Conservation (phyloP, 805 yeast species). For the Komagataella kurtzmanii region DNA sequence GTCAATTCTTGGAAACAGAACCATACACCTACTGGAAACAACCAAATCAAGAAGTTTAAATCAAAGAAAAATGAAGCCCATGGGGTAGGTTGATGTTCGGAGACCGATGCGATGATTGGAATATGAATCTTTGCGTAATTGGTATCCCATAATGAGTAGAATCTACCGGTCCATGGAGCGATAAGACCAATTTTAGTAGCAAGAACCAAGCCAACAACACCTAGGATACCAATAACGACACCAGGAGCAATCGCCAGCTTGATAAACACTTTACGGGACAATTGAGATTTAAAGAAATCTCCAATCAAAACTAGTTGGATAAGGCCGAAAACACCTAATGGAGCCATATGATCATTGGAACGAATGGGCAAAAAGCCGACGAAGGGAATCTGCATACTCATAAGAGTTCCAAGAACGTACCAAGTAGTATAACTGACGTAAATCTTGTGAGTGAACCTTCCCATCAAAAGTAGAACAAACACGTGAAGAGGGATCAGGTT, state of each 20-base stretch:
- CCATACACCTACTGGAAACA: constrained; percentile 96
- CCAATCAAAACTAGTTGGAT: constrained; percentile 84
- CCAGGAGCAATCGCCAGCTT: constrained; percentile 52
- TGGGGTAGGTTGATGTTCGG: constrained; percentile 99
- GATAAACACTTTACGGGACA: constrained; percentile 62
- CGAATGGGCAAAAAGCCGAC: constrained; percentile 96
- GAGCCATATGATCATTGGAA: constrained; percentile 97
- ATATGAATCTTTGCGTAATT: constrained; percentile 95
- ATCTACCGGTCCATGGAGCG: constrained; percentile 99
- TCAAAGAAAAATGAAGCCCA: constrained; percentile 98
- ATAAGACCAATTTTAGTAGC: constrained; percentile 86
- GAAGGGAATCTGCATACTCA: constrained; percentile 98
- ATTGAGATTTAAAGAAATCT: constrained; percentile 60
- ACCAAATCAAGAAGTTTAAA: constrained; percentile 85
- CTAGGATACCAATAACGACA: constrained; percentile 39
- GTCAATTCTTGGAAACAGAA: constrained; percentile 78
- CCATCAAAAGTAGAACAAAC: constrained; percentile 84
- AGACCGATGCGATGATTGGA: constrained; percentile 96
- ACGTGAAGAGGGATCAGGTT: constrained; percentile 94
- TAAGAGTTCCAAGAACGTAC: constrained; percentile 95
- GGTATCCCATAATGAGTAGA: constrained; percentile 97
- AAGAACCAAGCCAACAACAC: constrained; percentile 57
- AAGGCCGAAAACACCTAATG: constrained; percentile 93
- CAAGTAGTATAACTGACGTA: constrained; percentile 92
- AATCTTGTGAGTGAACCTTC: constrained; percentile 72